phyloP scores from a whole-genome alignment of 106 monocot species.

The Cymbidium sinense region DNA sequence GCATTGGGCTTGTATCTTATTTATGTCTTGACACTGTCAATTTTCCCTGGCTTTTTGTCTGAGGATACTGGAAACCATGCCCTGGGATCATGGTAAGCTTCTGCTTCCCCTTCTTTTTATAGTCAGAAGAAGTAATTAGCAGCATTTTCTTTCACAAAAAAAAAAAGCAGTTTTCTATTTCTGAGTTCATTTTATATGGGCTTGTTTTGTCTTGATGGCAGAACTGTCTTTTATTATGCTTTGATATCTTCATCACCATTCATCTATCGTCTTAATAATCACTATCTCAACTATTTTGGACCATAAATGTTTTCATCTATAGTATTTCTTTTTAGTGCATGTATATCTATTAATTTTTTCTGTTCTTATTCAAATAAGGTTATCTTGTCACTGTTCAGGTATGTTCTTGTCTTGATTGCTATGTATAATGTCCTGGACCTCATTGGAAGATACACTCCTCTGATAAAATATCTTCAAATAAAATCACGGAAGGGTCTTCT shows the following conservation, averaged over 20 bases:
- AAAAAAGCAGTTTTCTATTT: too few species aligned
- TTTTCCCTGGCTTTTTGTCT: slow-evolving; percentile 85
- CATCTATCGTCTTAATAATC: neutral
- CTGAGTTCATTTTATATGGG: neutral
- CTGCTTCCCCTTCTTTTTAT: neutral
- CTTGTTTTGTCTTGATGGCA: neutral
- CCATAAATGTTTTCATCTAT: neutral
- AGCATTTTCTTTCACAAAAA: too few species aligned
- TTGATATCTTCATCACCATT: neutral
- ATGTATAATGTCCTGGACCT: slow-evolving; percentile 81
- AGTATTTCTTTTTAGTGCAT: neutral
- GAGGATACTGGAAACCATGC: slow-evolving; percentile 81
- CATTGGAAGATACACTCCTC: slow-evolving; percentile 65
- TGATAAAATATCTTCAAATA: slow-evolving; percentile 36
- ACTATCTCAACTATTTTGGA: neutral
- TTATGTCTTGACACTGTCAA: slow-evolving; percentile 73
- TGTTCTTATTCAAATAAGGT: neutral
- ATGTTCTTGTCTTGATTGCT: slow-evolving; percentile 72
- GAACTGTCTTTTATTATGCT: neutral
- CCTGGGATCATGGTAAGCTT: slow-evolving; percentile 70
- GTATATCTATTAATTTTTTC: neutral
- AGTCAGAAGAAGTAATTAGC: too few species aligned
- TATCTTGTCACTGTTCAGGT: slow-evolving; percentile 41
- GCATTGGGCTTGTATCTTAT: slow-evolving; percentile 50
- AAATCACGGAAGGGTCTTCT: slow-evolving; percentile 49